Conservation (phyloP, 192 early-diverging fungal species). For the Diversispora eburnea region DNA sequence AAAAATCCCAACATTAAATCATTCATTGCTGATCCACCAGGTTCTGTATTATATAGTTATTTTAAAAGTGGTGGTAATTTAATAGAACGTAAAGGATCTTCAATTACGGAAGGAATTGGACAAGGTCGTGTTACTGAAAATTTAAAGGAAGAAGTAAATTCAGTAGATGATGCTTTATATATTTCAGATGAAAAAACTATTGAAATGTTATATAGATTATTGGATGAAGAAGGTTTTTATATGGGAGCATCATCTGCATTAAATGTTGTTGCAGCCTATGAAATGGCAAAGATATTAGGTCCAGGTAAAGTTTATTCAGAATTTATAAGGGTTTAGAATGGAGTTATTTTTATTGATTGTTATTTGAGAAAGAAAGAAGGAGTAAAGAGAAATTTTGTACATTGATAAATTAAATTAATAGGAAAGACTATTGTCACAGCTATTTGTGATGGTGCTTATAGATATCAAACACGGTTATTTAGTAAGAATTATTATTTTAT, state of each 20-base stretch:
- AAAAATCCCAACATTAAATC: conserved; percentile 67
- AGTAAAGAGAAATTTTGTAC: background rate
- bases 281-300: conserved; percentile 84
- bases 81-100: conserved; percentile 70
- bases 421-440: conserved; percentile 78
- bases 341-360: background rate
- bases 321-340: background rate
- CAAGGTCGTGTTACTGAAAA: conserved; percentile 94
- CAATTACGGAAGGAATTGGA: conserved; percentile 95
- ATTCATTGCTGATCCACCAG: conserved; percentile 89
- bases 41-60: conserved; percentile 85
- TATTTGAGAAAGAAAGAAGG: background rate
- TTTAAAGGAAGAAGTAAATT: conserved; percentile 70
- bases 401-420: conserved; percentile 15
- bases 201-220: conserved; percentile 80
- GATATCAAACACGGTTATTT: conserved; percentile 79
- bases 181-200: conserved; percentile 81
- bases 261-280: conserved; percentile 88
- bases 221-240: conserved; percentile 94
- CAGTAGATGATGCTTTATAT: conserved; percentile 80
- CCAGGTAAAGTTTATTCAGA: conserved; percentile 45
- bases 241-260: conserved; percentile 88
- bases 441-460: conserved; percentile 85
- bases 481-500: conserved; percentile 44
- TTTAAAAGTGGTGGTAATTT: conserved; percentile 65